These are phyloP conservation scores for Cardamine occulta DNA, from an alignment of 345 rosid genomes.

Conservation along the genomic window DNA sequence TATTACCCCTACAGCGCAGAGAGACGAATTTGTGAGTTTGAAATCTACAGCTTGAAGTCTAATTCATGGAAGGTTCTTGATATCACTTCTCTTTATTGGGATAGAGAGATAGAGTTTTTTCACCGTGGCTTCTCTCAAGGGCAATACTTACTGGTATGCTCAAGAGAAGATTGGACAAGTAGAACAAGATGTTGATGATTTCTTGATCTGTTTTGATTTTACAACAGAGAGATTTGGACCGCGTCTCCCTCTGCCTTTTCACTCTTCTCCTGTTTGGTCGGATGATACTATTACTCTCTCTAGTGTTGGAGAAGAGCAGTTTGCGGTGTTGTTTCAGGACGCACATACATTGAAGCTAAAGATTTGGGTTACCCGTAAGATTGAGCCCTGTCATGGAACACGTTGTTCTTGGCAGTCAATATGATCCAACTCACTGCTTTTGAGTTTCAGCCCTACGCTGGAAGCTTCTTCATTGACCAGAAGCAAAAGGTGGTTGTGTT, in stretches of 20 bases:
- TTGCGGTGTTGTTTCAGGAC: background rate
- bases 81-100: background rate
- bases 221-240: background rate
- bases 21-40: too few species aligned
- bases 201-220: conserved; percentile 5
- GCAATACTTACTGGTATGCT: conserved; percentile 6
- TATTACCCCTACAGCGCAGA: too few species aligned
- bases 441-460: background rate
- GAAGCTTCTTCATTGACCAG: conserved; percentile 1
- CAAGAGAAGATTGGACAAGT: background rate
- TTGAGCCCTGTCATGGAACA: background rate
- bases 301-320: background rate
- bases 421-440: background rate
- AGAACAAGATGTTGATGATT: background rate
- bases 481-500: background rate
- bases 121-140: background rate
- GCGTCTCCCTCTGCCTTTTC: background rate
- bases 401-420: background rate
- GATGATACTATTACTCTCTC: background rate
- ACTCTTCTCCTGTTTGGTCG: accelerated
- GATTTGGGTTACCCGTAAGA: background rate
- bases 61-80: background rate
- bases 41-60: background rate
- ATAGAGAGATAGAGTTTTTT: background rate
- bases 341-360: background rate